Evolutionary conservation across 345 rosid species (phyloP).

Genomic region (Moringa oleifera): DNA sequence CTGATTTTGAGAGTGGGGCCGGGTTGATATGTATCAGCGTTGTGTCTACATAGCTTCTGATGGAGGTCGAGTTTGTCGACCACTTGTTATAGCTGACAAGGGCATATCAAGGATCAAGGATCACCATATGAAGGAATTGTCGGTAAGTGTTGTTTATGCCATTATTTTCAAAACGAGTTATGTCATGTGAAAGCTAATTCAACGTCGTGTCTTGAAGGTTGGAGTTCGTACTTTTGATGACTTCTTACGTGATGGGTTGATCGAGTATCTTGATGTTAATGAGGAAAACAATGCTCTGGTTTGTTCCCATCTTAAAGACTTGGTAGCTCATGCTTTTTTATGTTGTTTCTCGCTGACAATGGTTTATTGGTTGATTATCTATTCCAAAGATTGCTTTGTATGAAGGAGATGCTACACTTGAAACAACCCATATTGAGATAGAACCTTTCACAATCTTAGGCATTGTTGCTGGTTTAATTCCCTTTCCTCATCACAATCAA

Average conservation of each 20-base stretch:
- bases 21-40: constrained; percentile 41
- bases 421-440: constrained; percentile 89
- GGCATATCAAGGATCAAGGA: constrained; percentile 86
- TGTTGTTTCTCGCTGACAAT: constrained; percentile 6
- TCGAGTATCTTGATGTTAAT: constrained; percentile 94
- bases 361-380: constrained; percentile 14
- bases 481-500: constrained; percentile 97
- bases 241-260: constrained; percentile 83
- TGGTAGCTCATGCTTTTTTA: constrained; percentile 1
- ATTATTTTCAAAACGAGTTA: constrained; percentile 8
- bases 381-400: constrained; percentile 76
- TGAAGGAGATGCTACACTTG: constrained; percentile 66
- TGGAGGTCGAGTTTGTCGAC: constrained; percentile 99
- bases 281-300: constrained; percentile 98
- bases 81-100: constrained; percentile 91
- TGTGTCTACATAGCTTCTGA: constrained; percentile 95
- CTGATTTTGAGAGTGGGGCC: constrained; percentile 17
- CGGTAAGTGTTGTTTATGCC: constrained; percentile 40
- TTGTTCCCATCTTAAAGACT: constrained; percentile 26
- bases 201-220: constrained; percentile 40
- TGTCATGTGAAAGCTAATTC: constrained; percentile 17
- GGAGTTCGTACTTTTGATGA: constrained; percentile 85
- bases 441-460: constrained; percentile 97
- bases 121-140: constrained; percentile 85
- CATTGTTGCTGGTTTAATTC: constrained; percentile 91